Conservation (phyloP, 2,329 filamentous ascomycete genomes). For the Nigrograna mackinnonii region DNA sequence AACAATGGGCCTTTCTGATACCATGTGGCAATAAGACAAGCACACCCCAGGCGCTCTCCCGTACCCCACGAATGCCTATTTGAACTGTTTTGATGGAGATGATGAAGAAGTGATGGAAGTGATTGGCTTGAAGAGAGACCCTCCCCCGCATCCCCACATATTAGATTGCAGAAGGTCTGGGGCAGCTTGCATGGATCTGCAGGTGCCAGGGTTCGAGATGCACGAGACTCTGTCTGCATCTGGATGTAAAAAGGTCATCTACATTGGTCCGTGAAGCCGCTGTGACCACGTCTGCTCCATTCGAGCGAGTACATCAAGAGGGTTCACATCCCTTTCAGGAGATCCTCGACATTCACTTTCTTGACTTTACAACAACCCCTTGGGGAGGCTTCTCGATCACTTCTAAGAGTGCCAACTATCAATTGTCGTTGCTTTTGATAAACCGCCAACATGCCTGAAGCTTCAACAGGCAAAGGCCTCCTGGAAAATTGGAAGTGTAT, state of each 20-base stretch:
- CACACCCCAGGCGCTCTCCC: no score
- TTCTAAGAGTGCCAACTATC: no score
- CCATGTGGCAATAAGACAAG: no score
- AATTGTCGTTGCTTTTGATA: no score
- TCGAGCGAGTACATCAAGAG: no score
- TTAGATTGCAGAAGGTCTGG: constrained; percentile 16
- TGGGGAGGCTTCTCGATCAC: no score
- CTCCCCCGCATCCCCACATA: constrained; percentile 25
- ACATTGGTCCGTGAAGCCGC: no score
- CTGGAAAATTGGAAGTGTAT: constrained; percentile 53
- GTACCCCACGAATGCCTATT: constrained; percentile 1
- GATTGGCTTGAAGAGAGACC: constrained; percentile 5
- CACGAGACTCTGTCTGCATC: neutral
- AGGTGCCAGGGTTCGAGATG: constrained; percentile 15
- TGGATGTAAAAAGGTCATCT: no score
- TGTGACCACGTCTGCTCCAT: no score
- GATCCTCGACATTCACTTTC: no score
- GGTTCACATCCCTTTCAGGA: no score
- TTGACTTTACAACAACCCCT: no score
- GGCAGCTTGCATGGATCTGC: constrained; percentile 22
- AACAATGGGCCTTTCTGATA: neutral
- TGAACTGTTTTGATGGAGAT: neutral
- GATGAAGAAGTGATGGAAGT: neutral
- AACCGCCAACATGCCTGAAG: constrained; percentile 23
- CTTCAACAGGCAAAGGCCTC: constrained; percentile 29